Base-by-base conservation (phyloP, 306 rosid genomes). In the Datisca glomerata region DNA sequence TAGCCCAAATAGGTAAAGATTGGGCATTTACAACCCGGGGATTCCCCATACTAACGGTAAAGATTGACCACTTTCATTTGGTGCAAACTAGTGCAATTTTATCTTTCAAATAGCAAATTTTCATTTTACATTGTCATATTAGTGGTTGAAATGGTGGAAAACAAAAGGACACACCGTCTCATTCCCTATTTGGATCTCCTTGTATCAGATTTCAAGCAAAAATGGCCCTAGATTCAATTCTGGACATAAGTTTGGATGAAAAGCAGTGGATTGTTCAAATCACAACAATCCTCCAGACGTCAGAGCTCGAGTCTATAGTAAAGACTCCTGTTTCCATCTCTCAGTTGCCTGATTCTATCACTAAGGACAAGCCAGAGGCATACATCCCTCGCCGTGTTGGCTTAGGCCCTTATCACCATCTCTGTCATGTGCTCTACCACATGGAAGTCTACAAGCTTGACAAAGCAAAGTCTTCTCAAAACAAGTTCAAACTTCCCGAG, bases 351-450 rank as follows among this genome's bases (percentile, higher is more conserved):
- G 10, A 49, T 49, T 33, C 54, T 27, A 19, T 49, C 18, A 20
- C 28, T 41, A 34, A 21, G 4, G 6, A 15, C 25, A 49, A 33
- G 1, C 43, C 54, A 49, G 32, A 49, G 20, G 9, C 12, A 7
- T 49, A 49, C 32, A 14, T 49, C 27, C 54, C 54, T 8, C 27
- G 1, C 13, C 16, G 12, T 2, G 12, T 49, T 5, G 54, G 41
- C 10, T 12, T 49, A 4, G 54, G 54, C 17, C 54, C 54, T 20
- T 49, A 49, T n/a, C 31, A 49, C 43, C 54, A 49, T 21, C 21
- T 49, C 28, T 10, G 15, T 18, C 21, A 20, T 2, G 54, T 31
- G 11, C 54, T 49, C 16, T 34, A 33, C 43, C 10, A 21, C 12
- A 49, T 49, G 7, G 6, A 49, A 34, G 21, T 49, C 20, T 20